Base-by-base conservation (phyloP, 2,329 filamentous ascomycete genomes). In the Calycina marina region DNA sequence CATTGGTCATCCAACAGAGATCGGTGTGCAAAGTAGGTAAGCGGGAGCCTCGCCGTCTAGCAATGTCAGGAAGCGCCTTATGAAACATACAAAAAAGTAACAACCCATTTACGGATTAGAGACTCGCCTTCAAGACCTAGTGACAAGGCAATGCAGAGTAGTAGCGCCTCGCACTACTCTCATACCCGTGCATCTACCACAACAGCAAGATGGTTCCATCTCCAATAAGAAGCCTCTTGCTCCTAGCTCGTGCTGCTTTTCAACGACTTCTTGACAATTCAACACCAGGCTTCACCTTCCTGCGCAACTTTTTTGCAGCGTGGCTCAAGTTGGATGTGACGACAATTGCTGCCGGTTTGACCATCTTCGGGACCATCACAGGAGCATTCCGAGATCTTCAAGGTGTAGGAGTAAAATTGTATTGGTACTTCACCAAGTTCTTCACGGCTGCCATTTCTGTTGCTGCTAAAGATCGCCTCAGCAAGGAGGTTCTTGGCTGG, bases 321-420 rank as follows among this genome's bases (percentile, higher is more conserved):
- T 63, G 59, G 59, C 53, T 56, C n/a, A 54, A 58, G 14, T 50
- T 65, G 6, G 60, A 64, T 31, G 52, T 64, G 30, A 60, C 59
- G 1, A 59, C 58, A 25, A 47, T 63, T 14, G 61, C 61, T 0
- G 60, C 60, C 4, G 43, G 62, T 6, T 52, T 63, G 22, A 59
- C 62, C 20, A 58, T 64, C 31, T 54, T 56, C 16, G 56, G 60
- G 17, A 55, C 58, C 0, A 43, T 57, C 0, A 58, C 61, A 1
- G 52, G 57, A 3, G 57, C 50, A 1, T 59, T 57, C 54, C 49
- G 53, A 4, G 49, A 61, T 9, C 18, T 62, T 3, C 49, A 52
- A 25, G 38, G 45, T 2, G 37, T 55, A 13, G 60, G 55, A 52
- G 39, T 41, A 4, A 57, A 62, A 33, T 44, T 50, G 2, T 61